Evolutionary conservation across 345 rosid species (phyloP).

Genomic region (Brassica nigra): DNA sequence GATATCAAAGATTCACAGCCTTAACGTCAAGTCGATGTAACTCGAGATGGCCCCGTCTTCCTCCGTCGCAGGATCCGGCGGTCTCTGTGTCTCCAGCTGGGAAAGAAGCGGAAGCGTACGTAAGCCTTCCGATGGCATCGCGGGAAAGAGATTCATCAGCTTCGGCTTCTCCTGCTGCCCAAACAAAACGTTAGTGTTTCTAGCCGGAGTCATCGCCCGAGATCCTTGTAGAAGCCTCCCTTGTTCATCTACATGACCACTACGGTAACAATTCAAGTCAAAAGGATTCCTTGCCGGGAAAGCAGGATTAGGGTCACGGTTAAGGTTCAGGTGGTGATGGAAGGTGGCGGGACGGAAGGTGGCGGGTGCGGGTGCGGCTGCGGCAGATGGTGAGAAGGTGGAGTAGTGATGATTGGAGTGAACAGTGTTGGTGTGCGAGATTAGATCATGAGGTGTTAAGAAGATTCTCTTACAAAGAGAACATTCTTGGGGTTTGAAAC

Average conservation of each 20-base stretch:
- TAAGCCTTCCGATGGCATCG: neutral
- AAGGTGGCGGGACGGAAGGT: neutral
- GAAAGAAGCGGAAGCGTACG: slow-evolving; percentile 28
- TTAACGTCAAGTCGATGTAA: slow-evolving; percentile 34
- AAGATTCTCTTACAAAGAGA: slow-evolving; percentile 12
- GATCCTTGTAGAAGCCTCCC: slow-evolving; percentile 17
- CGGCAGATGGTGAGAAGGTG: slow-evolving; percentile 14
- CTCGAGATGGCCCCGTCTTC: neutral
- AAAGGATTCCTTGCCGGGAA: neutral
- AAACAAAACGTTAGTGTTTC: neutral
- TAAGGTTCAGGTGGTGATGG: neutral
- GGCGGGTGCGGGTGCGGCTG: neutral
- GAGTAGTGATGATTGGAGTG: neutral
- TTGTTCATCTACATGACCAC: slow-evolving; percentile 2
- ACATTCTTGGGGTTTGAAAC: slow-evolving; percentile 18
- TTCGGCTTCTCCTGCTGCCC: neutral
- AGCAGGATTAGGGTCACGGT: neutral
- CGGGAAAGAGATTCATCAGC: slow-evolving; percentile 20
- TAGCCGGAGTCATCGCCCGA: neutral
- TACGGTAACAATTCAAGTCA: neutral
- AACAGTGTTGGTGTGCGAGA: slow-evolving; percentile 4
- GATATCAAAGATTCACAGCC: neutral
- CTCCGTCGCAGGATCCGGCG: neutral
- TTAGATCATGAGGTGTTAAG: neutral
- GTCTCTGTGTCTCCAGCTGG: slow-evolving; percentile 23